These are phyloP conservation scores for Curvularia verruculosa DNA, from an alignment of 2,329 filamentous ascomycete species.

Conservation along the genomic window DNA sequence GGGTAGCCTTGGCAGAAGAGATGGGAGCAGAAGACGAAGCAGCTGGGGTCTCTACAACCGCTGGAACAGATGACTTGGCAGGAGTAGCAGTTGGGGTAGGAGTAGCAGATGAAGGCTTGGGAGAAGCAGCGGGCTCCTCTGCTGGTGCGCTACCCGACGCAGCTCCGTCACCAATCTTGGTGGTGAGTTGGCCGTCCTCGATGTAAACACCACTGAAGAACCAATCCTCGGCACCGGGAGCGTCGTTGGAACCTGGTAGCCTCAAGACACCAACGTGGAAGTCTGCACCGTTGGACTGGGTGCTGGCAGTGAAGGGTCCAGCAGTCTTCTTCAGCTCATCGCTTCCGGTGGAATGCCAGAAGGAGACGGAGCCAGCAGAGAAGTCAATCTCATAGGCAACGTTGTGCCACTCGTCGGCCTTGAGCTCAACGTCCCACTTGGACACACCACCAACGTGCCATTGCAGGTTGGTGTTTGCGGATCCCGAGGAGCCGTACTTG, in stretches of 20 bases:
- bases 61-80: neutral
- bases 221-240: conserved; percentile 66
- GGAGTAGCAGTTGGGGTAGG: conserved; percentile 7
- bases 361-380: conserved; percentile 63
- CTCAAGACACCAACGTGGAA: conserved; percentile 76
- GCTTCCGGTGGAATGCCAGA: conserved; percentile 72
- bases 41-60: conserved; percentile 4
- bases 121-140: conserved; percentile 12
- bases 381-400: conserved; percentile 78
- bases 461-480: conserved; percentile 61
- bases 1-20: conserved; percentile 7
- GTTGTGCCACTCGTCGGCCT: conserved; percentile 73
- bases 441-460: conserved; percentile 67
- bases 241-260: conserved; percentile 63
- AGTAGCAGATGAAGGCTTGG: conserved; percentile 8
- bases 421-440: conserved; percentile 68
- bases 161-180: conserved; percentile 29
- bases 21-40: conserved; percentile 12
- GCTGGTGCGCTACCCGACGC: conserved; percentile 17
- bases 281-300: conserved; percentile 70
- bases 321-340: conserved; percentile 64
- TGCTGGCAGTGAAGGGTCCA: conserved; percentile 64
- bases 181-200: conserved; percentile 60
- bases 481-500: conserved; percentile 64
- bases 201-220: conserved; percentile 76